A percentile compares a stretch with the other conserved stretches of the same genome.
Conservation (phyloP, 352 stramenopile species). For the Phytophthora uliginosa region DNA sequence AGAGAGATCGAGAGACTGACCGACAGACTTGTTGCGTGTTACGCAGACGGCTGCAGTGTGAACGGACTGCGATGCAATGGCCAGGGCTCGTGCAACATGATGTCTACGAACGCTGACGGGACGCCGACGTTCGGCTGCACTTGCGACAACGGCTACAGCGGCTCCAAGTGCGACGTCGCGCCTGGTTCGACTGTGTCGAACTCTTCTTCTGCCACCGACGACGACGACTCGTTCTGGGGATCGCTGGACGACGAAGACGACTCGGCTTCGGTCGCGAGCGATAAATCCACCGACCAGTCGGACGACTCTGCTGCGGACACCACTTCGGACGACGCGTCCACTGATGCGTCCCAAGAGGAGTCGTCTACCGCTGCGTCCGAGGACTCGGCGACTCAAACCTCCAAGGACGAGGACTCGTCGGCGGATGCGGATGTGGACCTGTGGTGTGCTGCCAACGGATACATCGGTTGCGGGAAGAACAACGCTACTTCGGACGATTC, state of each 20-base stretch:
- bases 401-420: background rate
- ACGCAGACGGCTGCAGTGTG: conserved; percentile 50
- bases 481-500: conserved; percentile 13
- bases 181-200: conserved; percentile 15
- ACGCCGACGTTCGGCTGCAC: conserved; percentile 67
- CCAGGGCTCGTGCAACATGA: conserved; percentile 74
- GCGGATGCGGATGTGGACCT: background rate
- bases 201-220: conserved; percentile 12
- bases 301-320: conserved; percentile 7
- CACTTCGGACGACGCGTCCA: conserved; percentile 7
- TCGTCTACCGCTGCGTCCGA: conserved; percentile 8
- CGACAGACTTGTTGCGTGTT: background rate
- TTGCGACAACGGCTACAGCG: conserved; percentile 80
- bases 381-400: conserved; percentile 9
- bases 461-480: background rate
- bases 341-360: background rate
- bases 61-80: conserved; percentile 81
- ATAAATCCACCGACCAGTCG: conserved; percentile 1
- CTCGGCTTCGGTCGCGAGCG: background rate
- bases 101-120: conserved; percentile 34
- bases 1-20: background rate
- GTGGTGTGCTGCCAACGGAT: background rate
- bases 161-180: conserved; percentile 54
- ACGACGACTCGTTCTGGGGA: conserved; percentile 14
- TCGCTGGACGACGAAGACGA: background rate